Percentiles rank a stretch among this genome's conserved stretches.
Evolutionary conservation across 768 basidiomycete genomes (phyloP).

Genomic region (Dioszegia hungarica): DNA sequence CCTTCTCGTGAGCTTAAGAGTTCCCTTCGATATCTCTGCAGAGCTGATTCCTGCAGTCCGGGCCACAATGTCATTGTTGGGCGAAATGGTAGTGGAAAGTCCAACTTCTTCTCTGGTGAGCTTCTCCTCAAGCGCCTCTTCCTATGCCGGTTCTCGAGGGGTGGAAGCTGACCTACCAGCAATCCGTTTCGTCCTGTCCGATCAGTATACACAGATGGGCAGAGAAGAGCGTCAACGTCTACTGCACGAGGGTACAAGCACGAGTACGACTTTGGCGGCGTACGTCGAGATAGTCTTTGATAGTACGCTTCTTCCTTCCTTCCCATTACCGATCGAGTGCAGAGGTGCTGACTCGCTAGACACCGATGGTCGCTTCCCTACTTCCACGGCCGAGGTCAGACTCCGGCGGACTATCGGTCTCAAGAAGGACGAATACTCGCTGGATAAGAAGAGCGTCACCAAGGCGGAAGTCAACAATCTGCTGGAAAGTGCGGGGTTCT

Average conservation of each 20-base stretch:
- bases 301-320: conserved; percentile 50
- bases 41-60: conserved; percentile 50
- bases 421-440: conserved; percentile 97
- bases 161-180: conserved; percentile 56
- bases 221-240: conserved; percentile 86
- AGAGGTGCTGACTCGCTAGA: conserved; percentile 45
- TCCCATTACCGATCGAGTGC: not conserved
- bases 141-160: too few relatives aligned
- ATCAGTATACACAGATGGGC: conserved; percentile 93
- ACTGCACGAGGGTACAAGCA: conserved; percentile 88
- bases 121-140: too few relatives aligned
- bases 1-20: conserved; percentile 59
- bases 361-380: conserved; percentile 87
- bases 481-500: conserved; percentile 93
- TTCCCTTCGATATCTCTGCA: not conserved
- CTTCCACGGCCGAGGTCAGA: conserved; percentile 77
- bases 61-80: conserved; percentile 96
- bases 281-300: conserved; percentile 97
- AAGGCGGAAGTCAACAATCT: conserved; percentile 98
- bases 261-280: conserved; percentile 82
- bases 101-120: conserved; percentile 94
- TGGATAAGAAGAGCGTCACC: conserved; percentile 90
- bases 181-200: conserved; percentile 94
- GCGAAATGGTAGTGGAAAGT: conserved; percentile 95
- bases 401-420: conserved; percentile 90